Conservation (phyloP, 2,329 filamentous ascomycete genomes). For the Aspergillus costaricaensis region DNA sequence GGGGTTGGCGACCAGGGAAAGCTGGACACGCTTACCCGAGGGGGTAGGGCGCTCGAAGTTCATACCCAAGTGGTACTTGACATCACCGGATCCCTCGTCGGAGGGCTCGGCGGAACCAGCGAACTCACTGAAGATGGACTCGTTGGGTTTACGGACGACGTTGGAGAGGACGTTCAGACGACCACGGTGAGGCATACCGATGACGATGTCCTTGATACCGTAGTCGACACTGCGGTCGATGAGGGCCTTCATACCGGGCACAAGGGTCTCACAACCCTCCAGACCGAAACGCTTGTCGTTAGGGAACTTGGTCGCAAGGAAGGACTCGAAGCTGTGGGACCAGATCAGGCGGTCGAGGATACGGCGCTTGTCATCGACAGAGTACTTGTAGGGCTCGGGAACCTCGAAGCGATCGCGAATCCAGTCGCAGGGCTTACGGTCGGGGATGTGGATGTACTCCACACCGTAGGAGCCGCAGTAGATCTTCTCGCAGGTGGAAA, state of each 20-base stretch:
- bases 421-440: conserved; percentile 98
- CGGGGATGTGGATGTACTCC: conserved; percentile 98
- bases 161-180: conserved; percentile 97
- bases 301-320: conserved; percentile 95
- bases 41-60: conserved; percentile 99
- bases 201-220: conserved; percentile 98
- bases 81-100: conserved; percentile 96
- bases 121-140: conserved; percentile 99
- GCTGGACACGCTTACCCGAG: conserved; percentile 97
- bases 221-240: conserved; percentile 99
- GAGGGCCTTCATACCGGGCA: conserved; percentile 98
- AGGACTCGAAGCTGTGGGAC: conserved; percentile 96
- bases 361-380: conserved; percentile 94
- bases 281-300: conserved; percentile 99
- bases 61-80: conserved; percentile 99
- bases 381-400: conserved; percentile 93
- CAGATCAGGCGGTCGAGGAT: conserved; percentile 97
- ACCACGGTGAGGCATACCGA: conserved; percentile 98
- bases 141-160: conserved; percentile 97
- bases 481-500: conserved; percentile 87
- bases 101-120: conserved; percentile 82
- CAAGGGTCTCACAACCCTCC: conserved; percentile 93
- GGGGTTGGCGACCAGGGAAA: conserved; percentile 96
- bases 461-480: conserved; percentile 98
- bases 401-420: conserved; percentile 93